Evolutionary conservation across 352 stramenopile species (phyloP), one percentile per base, ranked within the genome.

Genomic region (Phytophthora fragariae): DNA sequence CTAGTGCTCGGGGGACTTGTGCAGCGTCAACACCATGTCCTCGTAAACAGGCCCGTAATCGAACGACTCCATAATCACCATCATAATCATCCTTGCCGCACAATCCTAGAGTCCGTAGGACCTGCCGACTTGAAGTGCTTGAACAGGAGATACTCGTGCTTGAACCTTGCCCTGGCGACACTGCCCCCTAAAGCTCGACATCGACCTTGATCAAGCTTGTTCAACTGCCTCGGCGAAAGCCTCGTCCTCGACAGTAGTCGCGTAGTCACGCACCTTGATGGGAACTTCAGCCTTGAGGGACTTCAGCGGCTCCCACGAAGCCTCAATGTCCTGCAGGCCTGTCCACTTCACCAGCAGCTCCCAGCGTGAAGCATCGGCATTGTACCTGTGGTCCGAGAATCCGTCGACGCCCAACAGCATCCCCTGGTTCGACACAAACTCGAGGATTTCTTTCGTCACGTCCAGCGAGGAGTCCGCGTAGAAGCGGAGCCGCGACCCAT

Each of bases 401-500:
- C 54, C 19, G 17, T 60, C 54, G 5, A 50, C 35, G 11, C 55
- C 55, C 4, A 61, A 15, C 35, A 61, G n/a, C 35, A 61, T 37
- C 1, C 55, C 55, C 9, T 61, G 55, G 11, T 35, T 50, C 33
- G 55, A 61, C 8, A 61, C 55, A 8, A 61, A 12, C 19, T 61
- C 55, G 6, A 2, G 55, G 17, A 50, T 33, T 31, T 50, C 55
- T 29, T 50, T 35, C 17, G 55, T 61, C 17, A 19, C 31, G 35
- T 49, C 27, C 35, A 61, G 35, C 9, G 11, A 17, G 2, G 55
- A 15, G 15, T 61, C 55, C 14, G 55, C n/a, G 33, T 61, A 61
- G n/a, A 61, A 50, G 2, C 19, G 17, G 2, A 61, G n/a, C 3
- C 35, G 15, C 0, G 35, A 61, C 0, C 29, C 31, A 27, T 47